These are phyloP conservation scores for Backusella morwellensis DNA, from an alignment of 192 early-diverging fungal genomes.

Conservation along the genomic window DNA sequence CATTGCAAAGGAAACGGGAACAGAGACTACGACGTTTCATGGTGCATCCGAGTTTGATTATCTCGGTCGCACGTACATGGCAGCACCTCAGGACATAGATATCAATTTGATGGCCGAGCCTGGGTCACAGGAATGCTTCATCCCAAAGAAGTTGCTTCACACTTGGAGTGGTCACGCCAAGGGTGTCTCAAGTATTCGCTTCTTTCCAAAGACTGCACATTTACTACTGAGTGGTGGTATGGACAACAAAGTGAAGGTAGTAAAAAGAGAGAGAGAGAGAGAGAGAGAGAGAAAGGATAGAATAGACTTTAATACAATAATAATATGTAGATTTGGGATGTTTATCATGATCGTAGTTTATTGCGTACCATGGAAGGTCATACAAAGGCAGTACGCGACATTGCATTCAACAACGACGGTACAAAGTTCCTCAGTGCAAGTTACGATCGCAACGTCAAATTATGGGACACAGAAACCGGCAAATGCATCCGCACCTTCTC, in stretches of 20 bases:
- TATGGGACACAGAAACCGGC: slow-evolving; percentile 99
- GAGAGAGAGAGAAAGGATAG: too few relatives aligned
- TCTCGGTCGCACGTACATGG: slow-evolving; percentile 95
- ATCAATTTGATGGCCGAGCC: slow-evolving; percentile 71
- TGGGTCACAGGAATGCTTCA: slow-evolving; percentile 75
- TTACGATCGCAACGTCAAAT: slow-evolving; percentile 90
- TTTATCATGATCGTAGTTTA: slow-evolving; percentile 84
- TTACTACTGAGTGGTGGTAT: slow-evolving; percentile 87
- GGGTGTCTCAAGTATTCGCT: slow-evolving; percentile 86
- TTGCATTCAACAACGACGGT: slow-evolving; percentile 89
- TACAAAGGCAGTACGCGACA: slow-evolving; percentile 89
- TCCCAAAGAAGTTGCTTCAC: slow-evolving; percentile 84
- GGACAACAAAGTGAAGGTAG: slow-evolving; percentile 93
- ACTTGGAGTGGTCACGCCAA: slow-evolving; percentile 94
- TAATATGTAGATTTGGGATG: slow-evolving; percentile 79
- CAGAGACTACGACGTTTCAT: slow-evolving; percentile 86
- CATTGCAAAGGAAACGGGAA: slow-evolving; percentile 39
- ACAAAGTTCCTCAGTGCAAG: slow-evolving; percentile 79
- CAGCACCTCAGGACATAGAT: slow-evolving; percentile 86
- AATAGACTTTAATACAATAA: too few relatives aligned
- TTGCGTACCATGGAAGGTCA: slow-evolving; percentile 91
- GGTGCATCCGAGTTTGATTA: slow-evolving; percentile 87
- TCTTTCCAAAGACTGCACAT: slow-evolving; percentile 90
- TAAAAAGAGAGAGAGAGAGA: neutral
- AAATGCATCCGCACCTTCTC: slow-evolving; percentile 77